phyloP scores from a whole-genome alignment of 2,329 filamentous ascomycete genomes.

The Fusarium irregulare region DNA sequence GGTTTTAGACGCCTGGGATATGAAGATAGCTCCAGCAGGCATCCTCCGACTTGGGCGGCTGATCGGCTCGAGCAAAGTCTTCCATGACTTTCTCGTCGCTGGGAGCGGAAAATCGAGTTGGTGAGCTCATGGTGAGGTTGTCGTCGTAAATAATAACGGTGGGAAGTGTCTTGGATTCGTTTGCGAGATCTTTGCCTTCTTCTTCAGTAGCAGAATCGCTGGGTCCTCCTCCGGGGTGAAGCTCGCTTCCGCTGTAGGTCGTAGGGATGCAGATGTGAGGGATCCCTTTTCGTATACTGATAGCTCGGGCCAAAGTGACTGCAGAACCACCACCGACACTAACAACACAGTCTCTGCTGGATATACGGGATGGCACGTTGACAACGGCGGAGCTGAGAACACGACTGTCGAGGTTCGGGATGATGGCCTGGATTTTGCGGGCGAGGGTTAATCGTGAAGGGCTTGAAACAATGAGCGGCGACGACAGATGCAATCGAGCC shows the following conservation, averaged over 20 bases:
- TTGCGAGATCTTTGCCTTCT: not conserved
- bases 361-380: constrained; percentile 34
- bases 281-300: constrained; percentile 63
- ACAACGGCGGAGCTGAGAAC: constrained; percentile 51
- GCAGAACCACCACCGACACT: constrained; percentile 73
- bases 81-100: constrained; percentile 34
- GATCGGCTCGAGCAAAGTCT: constrained; percentile 25
- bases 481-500: constrained; percentile 46
- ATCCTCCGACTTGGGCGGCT: constrained; percentile 40
- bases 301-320: constrained; percentile 67
- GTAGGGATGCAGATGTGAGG: constrained; percentile 70
- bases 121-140: constrained; percentile 48
- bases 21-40: constrained; percentile 52
- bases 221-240: constrained; percentile 46
- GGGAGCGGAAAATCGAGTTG: constrained; percentile 48
- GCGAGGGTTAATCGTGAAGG: constrained; percentile 53
- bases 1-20: constrained; percentile 51
- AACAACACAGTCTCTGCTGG: constrained; percentile 65
- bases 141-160: constrained; percentile 55
- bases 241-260: constrained; percentile 70
- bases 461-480: constrained; percentile 54
- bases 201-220: not conserved
- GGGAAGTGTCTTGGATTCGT: constrained; percentile 36
- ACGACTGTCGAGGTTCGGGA: constrained; percentile 49
- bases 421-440: constrained; percentile 48